Evolutionary conservation across 2,329 filamentous ascomycete species (phyloP), one percentile per base, ranked within the genome.

Genomic region (Harringtonia aguacate): DNA sequence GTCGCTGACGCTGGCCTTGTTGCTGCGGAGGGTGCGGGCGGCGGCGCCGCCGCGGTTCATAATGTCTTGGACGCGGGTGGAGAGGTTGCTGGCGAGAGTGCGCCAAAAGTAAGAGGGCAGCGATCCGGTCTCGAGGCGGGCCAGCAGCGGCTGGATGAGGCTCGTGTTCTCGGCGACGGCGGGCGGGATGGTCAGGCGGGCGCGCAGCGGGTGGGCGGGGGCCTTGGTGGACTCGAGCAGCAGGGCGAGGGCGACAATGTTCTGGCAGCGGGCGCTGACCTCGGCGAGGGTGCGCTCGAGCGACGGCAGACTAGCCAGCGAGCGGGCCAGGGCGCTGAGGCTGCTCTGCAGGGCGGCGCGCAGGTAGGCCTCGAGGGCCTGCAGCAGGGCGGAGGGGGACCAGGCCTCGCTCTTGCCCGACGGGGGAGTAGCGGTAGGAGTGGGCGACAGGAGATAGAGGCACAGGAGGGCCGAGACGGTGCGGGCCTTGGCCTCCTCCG

Each of bases 51-150:
- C 89, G 46, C 86, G 77, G 48, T 75, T 79, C 46, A 94, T 63
- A 36, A 97, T 86, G 52, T 97, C 90, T 60, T 88, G 82, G 0
- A 95, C 87, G 20, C 86, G 76, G 0, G 79, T 69, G 4, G 83
- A 77, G 47, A 97, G 70, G 45, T 79, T 81, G 1, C 84, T 79
- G 0, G 92, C 92, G 55, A 97, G 75, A 9, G 84, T 85, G 43
- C 92, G 76, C 88, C 92, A 98, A 65, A 95, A 98, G 60, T 90
- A 94, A 1, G 85, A 90, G 2, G 87, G 79, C 15, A 98, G 68
- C 2, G 86, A 92, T 0, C 85, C 79, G 0, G 88, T 95, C 61
- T 97, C 92, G 8, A 98, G 75, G n/a, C 81, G 71, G 12, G 75
- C 67, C 9, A 94, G 73, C 0, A 95, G 67, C 0, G 81, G 81